phyloP scores from a whole-genome alignment of 257 asterid species.

The Nicotiana paniculata region DNA sequence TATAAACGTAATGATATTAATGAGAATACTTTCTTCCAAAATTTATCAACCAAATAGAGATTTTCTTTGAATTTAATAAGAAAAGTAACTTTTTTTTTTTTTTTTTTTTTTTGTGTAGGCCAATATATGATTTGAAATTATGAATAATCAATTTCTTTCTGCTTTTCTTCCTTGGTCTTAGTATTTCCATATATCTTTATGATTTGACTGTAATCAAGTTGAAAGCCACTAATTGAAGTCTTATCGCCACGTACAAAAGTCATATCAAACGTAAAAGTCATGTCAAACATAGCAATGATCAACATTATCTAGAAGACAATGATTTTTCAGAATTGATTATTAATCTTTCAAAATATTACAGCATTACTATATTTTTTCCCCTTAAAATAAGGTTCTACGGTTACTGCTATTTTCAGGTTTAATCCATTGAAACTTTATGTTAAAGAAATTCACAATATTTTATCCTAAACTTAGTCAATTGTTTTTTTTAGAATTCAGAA shows the following conservation, averaged over 20 bases:
- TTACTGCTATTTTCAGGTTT: no score
- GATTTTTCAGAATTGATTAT: not conserved
- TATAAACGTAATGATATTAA: not conserved
- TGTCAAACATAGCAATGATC: conserved; percentile 5
- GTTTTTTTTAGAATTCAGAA: no score
- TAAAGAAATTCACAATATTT: no score
- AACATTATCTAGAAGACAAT: not conserved
- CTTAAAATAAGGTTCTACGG: no score
- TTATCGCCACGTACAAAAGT: not conserved
- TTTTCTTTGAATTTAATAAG: not conserved
- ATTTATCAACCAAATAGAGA: not conserved
- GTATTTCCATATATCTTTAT: not conserved
- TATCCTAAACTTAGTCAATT: no score
- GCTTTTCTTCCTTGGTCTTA: not conserved
- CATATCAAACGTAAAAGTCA: not conserved
- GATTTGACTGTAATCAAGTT: not conserved
- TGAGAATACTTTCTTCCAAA: not conserved
- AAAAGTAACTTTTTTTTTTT: not conserved
- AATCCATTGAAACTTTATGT: no score
- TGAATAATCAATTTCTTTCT: not conserved
- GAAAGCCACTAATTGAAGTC: not conserved
- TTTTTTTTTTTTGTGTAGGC: not conserved
- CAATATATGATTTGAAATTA: not conserved
- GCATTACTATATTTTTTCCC: not conserved
- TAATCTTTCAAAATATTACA: not conserved